A percentile compares a stretch with the other conserved stretches of the same genome.
These are phyloP conservation scores for Gracilaria gracilis DNA, from an alignment of 23 red algal species.

Conservation along the genomic window DNA sequence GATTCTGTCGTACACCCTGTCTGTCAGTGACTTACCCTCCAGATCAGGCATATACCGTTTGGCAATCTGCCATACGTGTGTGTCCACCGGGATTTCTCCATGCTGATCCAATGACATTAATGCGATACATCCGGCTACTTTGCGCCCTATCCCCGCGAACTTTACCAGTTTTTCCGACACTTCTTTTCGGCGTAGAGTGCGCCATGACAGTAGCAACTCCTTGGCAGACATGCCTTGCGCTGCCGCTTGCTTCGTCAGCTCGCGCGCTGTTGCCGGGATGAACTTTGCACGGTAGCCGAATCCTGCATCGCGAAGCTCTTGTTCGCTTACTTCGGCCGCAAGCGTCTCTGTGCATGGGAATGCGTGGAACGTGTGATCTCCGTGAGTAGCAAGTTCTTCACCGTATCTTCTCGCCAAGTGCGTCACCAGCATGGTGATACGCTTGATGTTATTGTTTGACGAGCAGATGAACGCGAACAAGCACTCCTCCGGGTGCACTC, in stretches of 20 bases:
- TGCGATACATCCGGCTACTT: conserved; percentile 91
- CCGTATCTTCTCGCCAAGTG: conserved; percentile 79
- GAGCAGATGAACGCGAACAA: conserved; percentile 95
- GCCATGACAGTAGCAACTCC: conserved; percentile 63
- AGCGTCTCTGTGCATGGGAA: conserved; percentile 83
- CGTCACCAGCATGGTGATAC: conserved; percentile 86
- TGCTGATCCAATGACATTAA: conserved; percentile 84
- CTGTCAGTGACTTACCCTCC: conserved; percentile 83
- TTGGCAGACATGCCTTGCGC: conserved; percentile 21
- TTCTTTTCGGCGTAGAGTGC: conserved; percentile 46
- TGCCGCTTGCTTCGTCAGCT: conserved; percentile 18
- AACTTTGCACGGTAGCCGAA: conserved; percentile 97
- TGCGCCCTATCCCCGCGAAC: conserved; percentile 89
- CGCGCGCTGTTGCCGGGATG: conserved; percentile 60
- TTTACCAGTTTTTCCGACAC: conserved; percentile 59
- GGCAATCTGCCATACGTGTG: conserved; percentile 94
- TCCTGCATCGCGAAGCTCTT: conserved; percentile 65
- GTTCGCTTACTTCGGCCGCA: conserved; percentile 61
- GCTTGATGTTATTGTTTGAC: conserved; percentile 89
- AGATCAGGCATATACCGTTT: conserved; percentile 79
- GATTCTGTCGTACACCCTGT: conserved; percentile 72
- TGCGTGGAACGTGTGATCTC: conserved; percentile 38
- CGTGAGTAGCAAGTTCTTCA: conserved; percentile 35
- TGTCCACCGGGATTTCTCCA: conserved; percentile 93
- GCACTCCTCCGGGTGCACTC: conserved; percentile 85